These are phyloP conservation scores for Sugiyamaella neomexicana DNA, from an alignment of 1,139 yeast genomes.

Conservation along the genomic window DNA sequence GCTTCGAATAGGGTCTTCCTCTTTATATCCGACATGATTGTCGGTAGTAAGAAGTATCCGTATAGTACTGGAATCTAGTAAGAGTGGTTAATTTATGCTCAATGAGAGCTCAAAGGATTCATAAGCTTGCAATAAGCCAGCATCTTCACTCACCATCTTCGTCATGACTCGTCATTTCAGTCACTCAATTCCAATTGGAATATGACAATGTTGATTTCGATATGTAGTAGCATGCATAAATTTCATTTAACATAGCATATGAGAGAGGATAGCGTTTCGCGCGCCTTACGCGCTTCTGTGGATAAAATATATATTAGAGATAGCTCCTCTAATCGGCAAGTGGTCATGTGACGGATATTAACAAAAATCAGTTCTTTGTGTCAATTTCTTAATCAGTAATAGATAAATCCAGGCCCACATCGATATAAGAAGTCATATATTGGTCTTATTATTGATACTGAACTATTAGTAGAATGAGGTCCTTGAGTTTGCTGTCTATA, in stretches of 20 bases:
- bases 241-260: background rate
- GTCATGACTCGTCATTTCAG: background rate
- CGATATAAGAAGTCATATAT: too few species aligned
- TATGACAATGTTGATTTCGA: background rate
- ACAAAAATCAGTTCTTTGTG: too few species aligned
- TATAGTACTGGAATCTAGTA: constrained; percentile 53
- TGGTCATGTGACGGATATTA: too few species aligned
- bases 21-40: constrained; percentile 93
- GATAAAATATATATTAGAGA: background rate
- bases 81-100: background rate
- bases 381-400: too few species aligned
- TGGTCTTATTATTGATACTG: too few species aligned
- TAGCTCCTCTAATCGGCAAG: too few species aligned
- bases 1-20: constrained; percentile 85
- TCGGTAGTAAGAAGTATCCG: constrained; percentile 85
- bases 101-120: too few species aligned
- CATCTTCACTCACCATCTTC: background rate
- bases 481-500: too few species aligned
- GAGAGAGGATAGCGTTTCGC: background rate
- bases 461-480: too few species aligned
- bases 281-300: background rate
- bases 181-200: background rate
- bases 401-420: too few species aligned
- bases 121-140: too few species aligned
- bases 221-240: too few species aligned